phyloP scores from a whole-genome alignment of 495 filamentous ascomycete species.

The Amniculicola lignicola region DNA sequence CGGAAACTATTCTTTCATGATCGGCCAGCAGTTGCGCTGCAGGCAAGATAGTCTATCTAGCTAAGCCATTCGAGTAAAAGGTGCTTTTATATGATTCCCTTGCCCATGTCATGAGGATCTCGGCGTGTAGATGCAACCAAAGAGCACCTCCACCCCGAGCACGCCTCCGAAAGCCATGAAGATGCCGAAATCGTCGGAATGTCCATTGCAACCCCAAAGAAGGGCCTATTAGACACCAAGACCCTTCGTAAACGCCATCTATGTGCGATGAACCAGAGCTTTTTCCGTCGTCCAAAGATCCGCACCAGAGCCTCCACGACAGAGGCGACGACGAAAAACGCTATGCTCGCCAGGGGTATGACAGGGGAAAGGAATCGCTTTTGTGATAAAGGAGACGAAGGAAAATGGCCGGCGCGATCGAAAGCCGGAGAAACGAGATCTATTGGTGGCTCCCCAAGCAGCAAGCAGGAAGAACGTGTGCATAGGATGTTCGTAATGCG shows the following conservation, averaged over 20 bases:
- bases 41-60: conserved; percentile 29
- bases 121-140: conserved; percentile 33
- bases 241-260: conserved; percentile 34
- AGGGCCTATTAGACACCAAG: conserved; percentile 24
- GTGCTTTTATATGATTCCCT: conserved; percentile 36
- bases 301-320: conserved; percentile 6
- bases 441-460: conserved; percentile 34
- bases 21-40: neutral
- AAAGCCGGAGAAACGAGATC: conserved; percentile 38
- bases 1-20: neutral
- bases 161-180: conserved; percentile 7
- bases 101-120: conserved; percentile 30
- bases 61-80: conserved; percentile 23
- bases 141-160: conserved; percentile 22
- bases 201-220: conserved; percentile 21
- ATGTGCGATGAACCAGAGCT: conserved; percentile 32
- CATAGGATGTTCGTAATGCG: conserved; percentile 30
- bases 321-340: conserved; percentile 30
- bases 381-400: conserved; percentile 22
- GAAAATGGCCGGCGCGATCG: conserved; percentile 33
- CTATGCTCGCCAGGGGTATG: conserved; percentile 28
- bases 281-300: conserved; percentile 31
- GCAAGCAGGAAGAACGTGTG: conserved; percentile 29
- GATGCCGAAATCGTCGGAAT: conserved; percentile 21
- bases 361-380: conserved; percentile 33